A percentile compares a stretch with the other conserved stretches of the same genome.
phyloP scores from a whole-genome alignment of 208 protist genomes.

The Leishmania tropica region DNA sequence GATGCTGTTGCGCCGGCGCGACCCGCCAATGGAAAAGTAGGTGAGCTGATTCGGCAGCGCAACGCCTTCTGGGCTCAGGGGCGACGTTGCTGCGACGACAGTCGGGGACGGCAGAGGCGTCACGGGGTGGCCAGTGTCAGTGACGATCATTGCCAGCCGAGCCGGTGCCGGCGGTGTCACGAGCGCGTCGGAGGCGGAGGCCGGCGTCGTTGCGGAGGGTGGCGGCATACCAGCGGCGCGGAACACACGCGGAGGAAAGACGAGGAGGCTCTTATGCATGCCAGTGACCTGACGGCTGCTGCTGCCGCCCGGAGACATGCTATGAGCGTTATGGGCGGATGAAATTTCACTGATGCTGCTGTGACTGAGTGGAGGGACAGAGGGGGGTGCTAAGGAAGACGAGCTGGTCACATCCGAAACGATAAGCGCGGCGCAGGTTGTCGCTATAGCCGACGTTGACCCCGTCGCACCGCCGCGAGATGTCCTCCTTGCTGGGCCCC shows the following conservation, averaged over 20 bases:
- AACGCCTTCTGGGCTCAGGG: neutral
- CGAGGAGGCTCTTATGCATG: neutral
- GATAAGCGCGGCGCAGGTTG: neutral
- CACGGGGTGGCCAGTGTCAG: neutral
- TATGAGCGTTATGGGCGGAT: neutral
- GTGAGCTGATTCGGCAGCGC: neutral
- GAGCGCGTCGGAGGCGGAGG: neutral
- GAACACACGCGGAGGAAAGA: slow-evolving; percentile 19
- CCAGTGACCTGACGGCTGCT: neutral
- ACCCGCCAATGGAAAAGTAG: slow-evolving; percentile 20
- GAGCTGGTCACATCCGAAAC: neutral
- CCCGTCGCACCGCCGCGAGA: neutral
- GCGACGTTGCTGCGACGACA: neutral
- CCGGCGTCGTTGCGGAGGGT: neutral
- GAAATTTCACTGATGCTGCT: neutral
- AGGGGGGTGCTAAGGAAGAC: neutral
- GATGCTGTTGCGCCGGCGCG: slow-evolving; percentile 28
- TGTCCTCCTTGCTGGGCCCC: neutral
- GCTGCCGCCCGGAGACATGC: neutral
- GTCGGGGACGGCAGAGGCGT: neutral
- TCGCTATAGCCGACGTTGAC: neutral
- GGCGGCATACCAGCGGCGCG: neutral
- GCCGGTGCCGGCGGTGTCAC: neutral
- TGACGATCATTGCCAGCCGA: neutral
- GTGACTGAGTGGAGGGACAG: neutral